Evolutionary conservation across 2,329 filamentous ascomycete genomes (phyloP).

Genomic region (Aspergillus ruber): DNA sequence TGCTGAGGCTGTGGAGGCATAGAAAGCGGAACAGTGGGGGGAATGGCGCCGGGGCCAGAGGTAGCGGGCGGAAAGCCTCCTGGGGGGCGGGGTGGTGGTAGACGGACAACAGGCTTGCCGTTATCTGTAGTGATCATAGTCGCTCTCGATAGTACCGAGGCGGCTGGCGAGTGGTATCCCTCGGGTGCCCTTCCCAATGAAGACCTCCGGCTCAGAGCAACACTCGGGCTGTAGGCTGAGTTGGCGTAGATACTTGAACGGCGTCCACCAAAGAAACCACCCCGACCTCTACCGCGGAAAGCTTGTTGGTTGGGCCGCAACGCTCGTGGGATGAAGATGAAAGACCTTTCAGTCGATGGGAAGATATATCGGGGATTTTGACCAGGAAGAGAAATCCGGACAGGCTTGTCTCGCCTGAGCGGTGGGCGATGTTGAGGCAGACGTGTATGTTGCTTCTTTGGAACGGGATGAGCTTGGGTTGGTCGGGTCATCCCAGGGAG

Average conservation of each 20-base stretch:
- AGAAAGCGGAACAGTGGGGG: constrained; percentile 14
- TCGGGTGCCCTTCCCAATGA: constrained; percentile 69
- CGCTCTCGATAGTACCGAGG: constrained; percentile 66
- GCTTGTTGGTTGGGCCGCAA: constrained; percentile 88
- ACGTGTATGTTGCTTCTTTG: constrained; percentile 85
- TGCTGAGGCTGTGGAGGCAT: constrained; percentile 46
- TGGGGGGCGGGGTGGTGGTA: constrained; percentile 57
- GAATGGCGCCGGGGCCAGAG: constrained; percentile 11
- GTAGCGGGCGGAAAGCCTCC: constrained; percentile 17
- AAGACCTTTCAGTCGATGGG: constrained; percentile 81
- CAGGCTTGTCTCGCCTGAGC: constrained; percentile 89
- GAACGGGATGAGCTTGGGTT: constrained; percentile 65
- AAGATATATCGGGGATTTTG: constrained; percentile 81
- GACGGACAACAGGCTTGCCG: constrained; percentile 68
- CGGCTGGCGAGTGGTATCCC: constrained; percentile 71
- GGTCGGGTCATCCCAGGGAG: constrained; percentile 69
- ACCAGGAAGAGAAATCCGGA: constrained; percentile 82
- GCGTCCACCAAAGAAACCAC: constrained; percentile 62
- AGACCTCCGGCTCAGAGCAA: constrained; percentile 82
- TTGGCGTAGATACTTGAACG: constrained; percentile 66
- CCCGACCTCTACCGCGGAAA: constrained; percentile 62
- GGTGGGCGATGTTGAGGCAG: constrained; percentile 92
- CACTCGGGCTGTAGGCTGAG: constrained; percentile 76
- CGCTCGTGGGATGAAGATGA: constrained; percentile 94
- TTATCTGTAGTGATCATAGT: constrained; percentile 54